Base-by-base conservation (phyloP, 2,329 filamentous ascomycete species). In the Calonectria pseudoreteaudii region DNA sequence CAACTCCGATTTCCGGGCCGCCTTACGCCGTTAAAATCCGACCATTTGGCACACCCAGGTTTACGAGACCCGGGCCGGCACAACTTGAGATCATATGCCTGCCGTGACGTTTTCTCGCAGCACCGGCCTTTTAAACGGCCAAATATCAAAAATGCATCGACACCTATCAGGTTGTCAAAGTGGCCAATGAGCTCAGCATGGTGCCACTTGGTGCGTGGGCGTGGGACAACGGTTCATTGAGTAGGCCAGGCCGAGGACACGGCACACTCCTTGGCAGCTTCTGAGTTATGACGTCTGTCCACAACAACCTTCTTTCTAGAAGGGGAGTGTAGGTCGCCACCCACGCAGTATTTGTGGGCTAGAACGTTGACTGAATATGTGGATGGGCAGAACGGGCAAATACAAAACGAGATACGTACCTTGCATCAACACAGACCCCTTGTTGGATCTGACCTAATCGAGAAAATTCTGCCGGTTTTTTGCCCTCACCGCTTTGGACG, bases 391-490 rank as follows among this genome's bases (percentile, higher is more conserved):
- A 26, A 26, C 10, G 31, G 41, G 14, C 34, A 28, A 31, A 26
- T 28, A 41, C 38, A 30, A 65, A 65, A 58, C 49, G 38, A 44
- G 66, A 31, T 58, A 47, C 58, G 49, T 70, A 56, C 68, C 58
- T 65, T 64, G 44, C 67, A 64, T 62, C 44, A 50, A 30, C 10
- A 30, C 36, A 41, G n/a, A 28, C 38, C 52, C 52, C 66, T 44
- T 53, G 47, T 34, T 53, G 30, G 28, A 31, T 36, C 36, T 44
- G 47, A 47, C 65, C 56, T 65, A 68, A 53, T 50, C 31, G 50
- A 20, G 60, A 52, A 41, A 11, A 76, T 80, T 81, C 79, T 80
- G 79, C 79, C 79, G 60, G 18, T 1, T 44, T 70, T 70, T 74
- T n/a, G 14, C 38, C 23, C 68, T 79, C 76, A 80, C 79, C 79